Percentiles rank a stretch among this genome's conserved stretches.
phyloP scores from a whole-genome alignment of 2,329 filamentous ascomycete genomes.

The Pseudocercospora vitis region DNA sequence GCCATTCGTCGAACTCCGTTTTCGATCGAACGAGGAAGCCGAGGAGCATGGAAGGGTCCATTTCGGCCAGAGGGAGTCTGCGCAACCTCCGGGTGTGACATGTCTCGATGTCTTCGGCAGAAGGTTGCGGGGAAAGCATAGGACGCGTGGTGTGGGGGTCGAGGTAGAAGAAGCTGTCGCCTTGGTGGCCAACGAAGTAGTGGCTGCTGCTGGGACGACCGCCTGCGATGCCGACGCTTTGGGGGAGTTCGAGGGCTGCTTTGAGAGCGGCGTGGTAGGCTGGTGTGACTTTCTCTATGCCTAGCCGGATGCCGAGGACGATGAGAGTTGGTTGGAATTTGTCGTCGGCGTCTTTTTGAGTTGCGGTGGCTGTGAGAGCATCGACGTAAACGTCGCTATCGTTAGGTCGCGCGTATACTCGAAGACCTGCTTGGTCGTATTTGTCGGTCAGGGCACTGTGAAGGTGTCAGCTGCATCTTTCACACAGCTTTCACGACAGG shows the following conservation, averaged over 20 bases:
- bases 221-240: slow-evolving; percentile 94
- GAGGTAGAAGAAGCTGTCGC: slow-evolving; percentile 84
- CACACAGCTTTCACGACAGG: slow-evolving; percentile 19
- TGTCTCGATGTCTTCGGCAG: slow-evolving; percentile 70
- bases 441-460: slow-evolving; percentile 71
- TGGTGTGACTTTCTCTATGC: slow-evolving; percentile 90
- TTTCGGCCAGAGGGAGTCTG: slow-evolving; percentile 79
- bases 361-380: slow-evolving; percentile 73
- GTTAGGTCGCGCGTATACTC: slow-evolving; percentile 86
- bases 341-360: slow-evolving; percentile 58
- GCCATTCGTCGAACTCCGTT: slow-evolving; percentile 82
- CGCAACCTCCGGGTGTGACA: slow-evolving; percentile 87
- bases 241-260: slow-evolving; percentile 77
- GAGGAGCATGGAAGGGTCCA: slow-evolving; percentile 98
- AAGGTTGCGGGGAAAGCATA: slow-evolving; percentile 61
- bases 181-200: slow-evolving; percentile 72
- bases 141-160: slow-evolving; percentile 87
- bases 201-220: slow-evolving; percentile 89
- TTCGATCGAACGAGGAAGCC: slow-evolving; percentile 84
- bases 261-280: slow-evolving; percentile 96
- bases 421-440: slow-evolving; percentile 61
- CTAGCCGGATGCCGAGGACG: slow-evolving; percentile 81
- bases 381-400: slow-evolving; percentile 93
- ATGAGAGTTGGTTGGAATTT: slow-evolving; percentile 81
- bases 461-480: slow-evolving; percentile 15